phyloP scores from a whole-genome alignment of 805 yeast genomes.

The Spathaspora gorwiae region DNA sequence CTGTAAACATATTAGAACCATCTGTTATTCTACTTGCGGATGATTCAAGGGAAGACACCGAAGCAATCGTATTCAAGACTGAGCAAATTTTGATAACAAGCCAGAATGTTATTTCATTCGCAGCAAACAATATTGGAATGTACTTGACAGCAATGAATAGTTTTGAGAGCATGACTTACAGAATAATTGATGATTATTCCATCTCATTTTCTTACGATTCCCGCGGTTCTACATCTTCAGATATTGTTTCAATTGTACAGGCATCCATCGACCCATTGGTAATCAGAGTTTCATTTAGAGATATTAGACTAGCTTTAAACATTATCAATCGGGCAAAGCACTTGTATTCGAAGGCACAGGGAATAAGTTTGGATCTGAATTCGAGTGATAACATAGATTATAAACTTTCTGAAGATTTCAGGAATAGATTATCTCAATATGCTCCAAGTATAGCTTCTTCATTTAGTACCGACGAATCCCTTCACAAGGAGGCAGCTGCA shows the following conservation, averaged over 20 bases:
- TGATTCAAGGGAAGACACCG: constrained; percentile 62
- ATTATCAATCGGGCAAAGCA: constrained; percentile 71
- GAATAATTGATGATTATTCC: constrained; percentile 87
- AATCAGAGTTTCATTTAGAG: constrained; percentile 79
- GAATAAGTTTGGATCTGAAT: background rate
- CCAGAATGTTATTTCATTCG: constrained; percentile 60
- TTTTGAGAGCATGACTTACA: constrained; percentile 54
- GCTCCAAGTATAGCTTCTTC: constrained; percentile 65
- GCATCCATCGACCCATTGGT: constrained; percentile 75
- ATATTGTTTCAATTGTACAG: constrained; percentile 58
- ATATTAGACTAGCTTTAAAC: constrained; percentile 71
- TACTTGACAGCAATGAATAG: constrained; percentile 74
- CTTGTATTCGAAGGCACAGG: constrained; percentile 33
- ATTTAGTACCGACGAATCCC: constrained; percentile 27
- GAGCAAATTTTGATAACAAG: constrained; percentile 71
- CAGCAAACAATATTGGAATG: constrained; percentile 80
- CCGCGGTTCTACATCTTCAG: constrained; percentile 56
- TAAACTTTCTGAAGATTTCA: constrained; percentile 60
- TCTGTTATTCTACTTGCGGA: constrained; percentile 79
- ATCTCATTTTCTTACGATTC: constrained; percentile 69
- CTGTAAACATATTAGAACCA: constrained; percentile 69
- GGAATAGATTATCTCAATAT: constrained; percentile 53
- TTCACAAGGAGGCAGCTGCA: constrained; percentile 27
- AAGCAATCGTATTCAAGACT: constrained; percentile 85
- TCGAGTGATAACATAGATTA: constrained; percentile 22